Conservation (phyloP, 139 green algal genomes). For the Pleodorina starrii region DNA sequence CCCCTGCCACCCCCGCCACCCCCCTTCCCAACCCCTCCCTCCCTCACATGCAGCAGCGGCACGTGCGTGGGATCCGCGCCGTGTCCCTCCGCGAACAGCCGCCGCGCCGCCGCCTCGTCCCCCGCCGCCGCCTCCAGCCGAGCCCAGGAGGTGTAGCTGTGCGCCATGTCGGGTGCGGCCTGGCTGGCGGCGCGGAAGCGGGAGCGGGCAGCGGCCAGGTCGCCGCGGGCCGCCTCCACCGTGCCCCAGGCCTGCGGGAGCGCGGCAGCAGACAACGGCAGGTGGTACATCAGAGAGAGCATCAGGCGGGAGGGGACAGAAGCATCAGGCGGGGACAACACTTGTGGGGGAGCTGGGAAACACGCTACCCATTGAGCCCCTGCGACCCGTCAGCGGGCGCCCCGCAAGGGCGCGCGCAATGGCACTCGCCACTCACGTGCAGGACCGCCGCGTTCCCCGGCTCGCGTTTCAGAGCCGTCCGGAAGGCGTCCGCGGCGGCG, state of each 20-base stretch:
- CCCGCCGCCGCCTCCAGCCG: conserved; percentile 44
- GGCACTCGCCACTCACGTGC: conserved; percentile 46
- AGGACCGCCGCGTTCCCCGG: conserved; percentile 53
- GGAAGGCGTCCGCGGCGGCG: conserved; percentile 42
- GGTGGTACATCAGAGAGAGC: too few species aligned
- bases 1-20: too few species aligned
- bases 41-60: conserved; percentile 57
- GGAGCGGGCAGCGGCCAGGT: conserved; percentile 49
- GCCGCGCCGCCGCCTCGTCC: conserved; percentile 31
- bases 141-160: conserved; percentile 43
- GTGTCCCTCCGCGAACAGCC: conserved; percentile 60
- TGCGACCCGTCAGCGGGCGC: too few species aligned
- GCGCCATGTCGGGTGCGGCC: conserved; percentile 26
- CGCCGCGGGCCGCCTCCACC: conserved; percentile 62
- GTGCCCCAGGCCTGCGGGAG: conserved; percentile 74
- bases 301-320: too few species aligned
- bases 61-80: conserved; percentile 46
- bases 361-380: too few species aligned
- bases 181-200: conserved; percentile 53
- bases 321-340: too few species aligned
- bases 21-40: too few species aligned
- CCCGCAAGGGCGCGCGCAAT: too few species aligned
- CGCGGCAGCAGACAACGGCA: background rate
- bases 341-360: too few species aligned
- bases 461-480: conserved; percentile 2